A percentile compares a stretch with the other conserved stretches of the same genome.
Evolutionary conservation across 441 rosid genomes (phyloP).

Genomic region (Pelargonium australe): DNA sequence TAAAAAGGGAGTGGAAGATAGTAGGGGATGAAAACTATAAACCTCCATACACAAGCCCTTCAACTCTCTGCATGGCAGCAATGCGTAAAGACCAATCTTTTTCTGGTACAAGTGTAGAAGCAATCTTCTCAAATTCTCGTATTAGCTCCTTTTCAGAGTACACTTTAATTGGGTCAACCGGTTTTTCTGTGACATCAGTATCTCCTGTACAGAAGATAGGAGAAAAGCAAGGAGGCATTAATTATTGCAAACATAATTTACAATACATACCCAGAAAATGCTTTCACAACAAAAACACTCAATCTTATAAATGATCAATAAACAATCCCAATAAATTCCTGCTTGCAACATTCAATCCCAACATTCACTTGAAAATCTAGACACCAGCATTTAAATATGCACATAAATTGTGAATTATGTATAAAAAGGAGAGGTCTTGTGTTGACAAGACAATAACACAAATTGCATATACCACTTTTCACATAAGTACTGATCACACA

Average conservation of each 20-base stretch:
- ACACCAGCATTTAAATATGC: neutral
- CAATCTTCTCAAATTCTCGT: slow-evolving; percentile 86
- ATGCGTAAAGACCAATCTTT: slow-evolving; percentile 98
- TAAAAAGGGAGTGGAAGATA: neutral
- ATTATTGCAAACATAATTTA: neutral
- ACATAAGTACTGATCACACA: neutral
- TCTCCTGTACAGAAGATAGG: slow-evolving; percentile 46
- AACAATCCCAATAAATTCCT: neutral
- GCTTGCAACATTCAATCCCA: neutral
- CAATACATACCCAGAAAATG: neutral
- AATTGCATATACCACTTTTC: neutral
- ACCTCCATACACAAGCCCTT: slow-evolving; percentile 97
- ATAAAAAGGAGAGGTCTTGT: neutral
- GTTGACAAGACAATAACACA: neutral
- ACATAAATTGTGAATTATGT: neutral
- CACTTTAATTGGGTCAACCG: slow-evolving; percentile 67
- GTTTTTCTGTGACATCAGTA: slow-evolving; percentile 64
- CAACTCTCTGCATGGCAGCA: slow-evolving; percentile 95
- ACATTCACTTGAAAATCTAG: neutral
- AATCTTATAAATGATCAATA: neutral
- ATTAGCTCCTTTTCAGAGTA: slow-evolving; percentile 93
- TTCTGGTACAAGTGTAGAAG: slow-evolving; percentile 80
- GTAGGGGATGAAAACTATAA: slow-evolving; percentile 9
- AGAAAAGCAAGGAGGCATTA: neutral
- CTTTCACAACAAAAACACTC: neutral